Percentiles rank a stretch among this genome's conserved stretches.
Conservation (phyloP, 2,329 filamentous ascomycete genomes). For the Zymoseptoria passerinii region DNA sequence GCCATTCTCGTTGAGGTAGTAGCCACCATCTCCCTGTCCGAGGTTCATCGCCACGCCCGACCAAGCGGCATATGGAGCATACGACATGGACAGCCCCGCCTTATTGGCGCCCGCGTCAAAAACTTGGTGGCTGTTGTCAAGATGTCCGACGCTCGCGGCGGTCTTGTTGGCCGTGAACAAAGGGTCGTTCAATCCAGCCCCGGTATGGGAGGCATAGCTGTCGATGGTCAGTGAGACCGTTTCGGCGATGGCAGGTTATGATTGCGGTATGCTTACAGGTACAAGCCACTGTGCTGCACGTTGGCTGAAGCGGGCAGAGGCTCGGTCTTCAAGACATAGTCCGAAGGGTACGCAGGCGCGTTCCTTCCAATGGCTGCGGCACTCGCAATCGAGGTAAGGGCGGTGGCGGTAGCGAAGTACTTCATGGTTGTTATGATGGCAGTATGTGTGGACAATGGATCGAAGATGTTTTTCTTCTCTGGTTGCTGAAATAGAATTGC, state of each 20-base stretch:
- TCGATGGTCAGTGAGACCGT: background rate
- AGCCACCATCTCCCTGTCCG: slow-evolving; percentile 13
- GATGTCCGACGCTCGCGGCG: slow-evolving; percentile 17
- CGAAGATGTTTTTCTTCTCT: background rate
- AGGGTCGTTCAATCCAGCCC: slow-evolving; percentile 26
- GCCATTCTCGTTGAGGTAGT: slow-evolving; percentile 27
- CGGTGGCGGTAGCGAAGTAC: slow-evolving; percentile 9
- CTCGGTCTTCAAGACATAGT: slow-evolving; percentile 25
- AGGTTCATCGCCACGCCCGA: slow-evolving; percentile 26
- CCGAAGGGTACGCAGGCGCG: slow-evolving; percentile 2
- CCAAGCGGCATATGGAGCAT: slow-evolving; percentile 26
- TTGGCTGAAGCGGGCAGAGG: slow-evolving; percentile 18
- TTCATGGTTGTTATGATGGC: slow-evolving; percentile 11
- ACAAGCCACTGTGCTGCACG: slow-evolving; percentile 22
- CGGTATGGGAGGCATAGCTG: slow-evolving; percentile 19
- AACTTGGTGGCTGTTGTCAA: slow-evolving; percentile 22
- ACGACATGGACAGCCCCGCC: slow-evolving; percentile 12
- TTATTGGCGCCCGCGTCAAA: slow-evolving; percentile 24
- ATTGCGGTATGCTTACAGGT: slow-evolving; percentile 10
- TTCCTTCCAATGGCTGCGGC: slow-evolving; percentile 18
- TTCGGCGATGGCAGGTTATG: background rate
- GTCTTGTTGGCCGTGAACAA: slow-evolving; percentile 15
- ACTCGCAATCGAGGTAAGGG: slow-evolving; percentile 11
- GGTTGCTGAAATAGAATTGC: background rate
- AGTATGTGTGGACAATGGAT: background rate